Evolutionary conservation across 257 asterid species (phyloP).

Genomic region (Nemophila menziesii): DNA sequence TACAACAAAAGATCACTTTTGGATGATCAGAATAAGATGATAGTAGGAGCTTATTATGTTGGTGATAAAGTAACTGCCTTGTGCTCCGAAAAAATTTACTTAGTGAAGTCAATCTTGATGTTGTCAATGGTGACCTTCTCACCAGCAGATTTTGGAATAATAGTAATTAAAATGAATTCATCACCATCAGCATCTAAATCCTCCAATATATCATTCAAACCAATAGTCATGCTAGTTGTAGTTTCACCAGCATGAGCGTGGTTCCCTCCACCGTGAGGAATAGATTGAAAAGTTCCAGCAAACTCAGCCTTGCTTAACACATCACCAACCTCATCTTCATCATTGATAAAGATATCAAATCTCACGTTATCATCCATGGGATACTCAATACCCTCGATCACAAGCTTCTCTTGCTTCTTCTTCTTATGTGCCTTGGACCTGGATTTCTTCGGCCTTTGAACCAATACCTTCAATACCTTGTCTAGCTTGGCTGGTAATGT

Average conservation of each 20-base stretch:
- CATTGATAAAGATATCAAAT: constrained; percentile 48
- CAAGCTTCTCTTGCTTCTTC: constrained; percentile 43
- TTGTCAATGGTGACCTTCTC: constrained; percentile 36
- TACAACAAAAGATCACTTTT: too few relatives aligned
- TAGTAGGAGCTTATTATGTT: too few relatives aligned
- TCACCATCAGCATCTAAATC: constrained; percentile 46
- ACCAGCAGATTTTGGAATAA: constrained; percentile 37
- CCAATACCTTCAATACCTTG: constrained; percentile 35
- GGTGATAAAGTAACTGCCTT: too few relatives aligned
- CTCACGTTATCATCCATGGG: constrained; percentile 21
- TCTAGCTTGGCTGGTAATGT: constrained; percentile 51
- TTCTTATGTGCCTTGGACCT: constrained; percentile 52
- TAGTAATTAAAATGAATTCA: constrained; percentile 30
- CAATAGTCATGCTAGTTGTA: constrained; percentile 28
- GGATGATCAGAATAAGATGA: too few relatives aligned
- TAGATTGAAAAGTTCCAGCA: constrained; percentile 47
- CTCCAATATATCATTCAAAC: constrained; percentile 37
- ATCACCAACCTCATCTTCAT: constrained; percentile 35
- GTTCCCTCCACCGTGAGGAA: constrained; percentile 29
- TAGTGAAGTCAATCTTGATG: constrained; percentile 25
- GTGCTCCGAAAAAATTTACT: not conserved
- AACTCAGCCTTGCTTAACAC: constrained; percentile 40
- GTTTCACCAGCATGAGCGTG: constrained; percentile 18
- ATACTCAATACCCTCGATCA: constrained; percentile 29
- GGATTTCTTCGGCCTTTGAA: constrained; percentile 56